Base-by-base conservation (phyloP, 1,284 basidiomycete genomes). In the Neonothopanus nambi region DNA sequence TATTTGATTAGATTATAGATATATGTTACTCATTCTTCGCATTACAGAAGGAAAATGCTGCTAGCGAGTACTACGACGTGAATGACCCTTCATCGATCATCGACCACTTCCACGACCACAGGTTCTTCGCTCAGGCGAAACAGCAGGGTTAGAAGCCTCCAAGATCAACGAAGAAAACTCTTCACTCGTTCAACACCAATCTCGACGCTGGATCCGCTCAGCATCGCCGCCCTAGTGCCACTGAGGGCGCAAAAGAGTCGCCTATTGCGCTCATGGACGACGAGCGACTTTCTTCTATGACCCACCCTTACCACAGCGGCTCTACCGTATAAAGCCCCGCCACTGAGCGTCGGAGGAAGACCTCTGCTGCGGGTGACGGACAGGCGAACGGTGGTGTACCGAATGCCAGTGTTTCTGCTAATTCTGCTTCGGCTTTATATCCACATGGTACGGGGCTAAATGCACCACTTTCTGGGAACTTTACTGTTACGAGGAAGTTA, bases 41-140 rank as follows among this genome's bases (percentile, higher is more conserved):
- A 3, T 18, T 3, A 54, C 61, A 79, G 76, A 80, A 82, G 68
- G 85, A 87, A 69, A 81, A 78, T 52, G 71, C 75, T 3, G 73
- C 74, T 0, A 69, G 80, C 21, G 87, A 90, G 59, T 88, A 89
- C 65, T 98, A 98, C 75, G 95, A 99, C 71, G 78, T 88, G 17
- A 77, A 80, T 1, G 95, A 99, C 71, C 91, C 93, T 0, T 98
- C n/a, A n/a, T n/a, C n/a, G n/a, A n/a, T 98, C 73, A 98, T 99
- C 65, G 96, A 99, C 76, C 96, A 99, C 71, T 93, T 93, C 0
- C 95, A 98, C 71, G 88, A 95, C 65, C 87, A 94, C 1, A 93
- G 89, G 2, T 92, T 85, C 70, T 91, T 93, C 64, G 92, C 90
- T n/a, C 88, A 94, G 70, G 95, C 95, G 2, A 93, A 91, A 69